Conservation (phyloP, 176 grass and related monocot genomes). For the Oryza longistaminata region DNA sequence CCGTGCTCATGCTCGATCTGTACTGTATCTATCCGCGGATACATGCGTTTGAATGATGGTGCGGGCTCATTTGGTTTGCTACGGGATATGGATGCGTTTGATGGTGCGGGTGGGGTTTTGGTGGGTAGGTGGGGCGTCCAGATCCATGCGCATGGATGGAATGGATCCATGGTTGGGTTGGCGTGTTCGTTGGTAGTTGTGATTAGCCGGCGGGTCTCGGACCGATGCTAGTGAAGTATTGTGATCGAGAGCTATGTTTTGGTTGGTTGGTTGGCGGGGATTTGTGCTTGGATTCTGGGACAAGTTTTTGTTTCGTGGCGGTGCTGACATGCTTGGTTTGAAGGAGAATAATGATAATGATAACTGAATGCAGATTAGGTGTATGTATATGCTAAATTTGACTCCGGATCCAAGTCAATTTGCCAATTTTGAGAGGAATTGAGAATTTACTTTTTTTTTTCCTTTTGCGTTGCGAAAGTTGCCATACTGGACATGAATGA, state of each 20-base stretch:
- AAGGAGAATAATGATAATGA: neutral
- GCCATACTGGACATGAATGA: neutral
- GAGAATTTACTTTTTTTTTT: neutral
- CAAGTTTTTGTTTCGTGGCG: neutral
- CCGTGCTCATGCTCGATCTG: neutral
- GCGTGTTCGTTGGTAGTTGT: neutral
- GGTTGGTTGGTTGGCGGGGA: too few species aligned
- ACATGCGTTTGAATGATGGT: too few species aligned
- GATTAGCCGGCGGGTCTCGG: neutral
- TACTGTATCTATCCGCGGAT: too few species aligned
- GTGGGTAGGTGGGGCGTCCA: conserved; percentile 26
- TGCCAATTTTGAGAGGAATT: neutral
- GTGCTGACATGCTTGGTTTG: neutral
- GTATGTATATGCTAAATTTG: neutral
- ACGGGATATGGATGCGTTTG: neutral
- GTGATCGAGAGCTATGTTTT: too few species aligned
- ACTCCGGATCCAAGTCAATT: neutral
- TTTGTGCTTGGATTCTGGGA: neutral
- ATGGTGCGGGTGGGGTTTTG: neutral
- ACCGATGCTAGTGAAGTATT: neutral
- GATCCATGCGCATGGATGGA: neutral
- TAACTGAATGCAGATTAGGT: neutral
- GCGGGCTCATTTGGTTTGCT: too few species aligned
- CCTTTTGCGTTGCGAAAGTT: neutral
- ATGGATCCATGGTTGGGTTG: neutral